Evolutionary conservation across 495 filamentous ascomycete genomes (phyloP).

Genomic region (Chlorociboria aeruginascens): DNA sequence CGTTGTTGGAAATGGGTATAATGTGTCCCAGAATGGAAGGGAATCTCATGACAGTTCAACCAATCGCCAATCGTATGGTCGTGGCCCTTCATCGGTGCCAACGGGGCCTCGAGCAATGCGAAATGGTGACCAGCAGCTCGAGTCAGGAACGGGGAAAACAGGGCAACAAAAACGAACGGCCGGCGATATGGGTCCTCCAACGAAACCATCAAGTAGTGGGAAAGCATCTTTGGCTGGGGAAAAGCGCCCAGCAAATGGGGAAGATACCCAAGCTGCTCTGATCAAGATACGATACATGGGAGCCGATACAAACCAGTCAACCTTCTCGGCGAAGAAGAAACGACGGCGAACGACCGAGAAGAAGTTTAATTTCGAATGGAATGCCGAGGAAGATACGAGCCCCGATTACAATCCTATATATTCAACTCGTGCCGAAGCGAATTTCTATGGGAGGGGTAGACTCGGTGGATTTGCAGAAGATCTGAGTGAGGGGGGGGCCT

Average conservation of each 20-base stretch:
- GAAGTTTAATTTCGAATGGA: conserved; percentile 99
- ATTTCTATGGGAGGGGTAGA: conserved; percentile 70
- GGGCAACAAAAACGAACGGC: conserved; percentile 18
- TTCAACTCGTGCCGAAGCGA: conserved; percentile 55
- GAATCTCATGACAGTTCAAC: neutral
- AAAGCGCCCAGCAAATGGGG: conserved; percentile 47
- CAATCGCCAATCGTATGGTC: conserved; percentile 7
- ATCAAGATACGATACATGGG: conserved; percentile 88
- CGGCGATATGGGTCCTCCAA: conserved; percentile 27
- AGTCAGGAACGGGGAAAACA: conserved; percentile 40
- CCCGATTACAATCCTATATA: conserved; percentile 85
- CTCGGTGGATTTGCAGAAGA: conserved; percentile 79
- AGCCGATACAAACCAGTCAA: conserved; percentile 73
- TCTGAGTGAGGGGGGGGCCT: conserved; percentile 51
- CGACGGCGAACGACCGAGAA: conserved; percentile 83
- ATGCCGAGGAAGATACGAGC: conserved; percentile 89
- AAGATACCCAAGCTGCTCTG: conserved; percentile 66
- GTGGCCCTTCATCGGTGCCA: conserved; percentile 34
- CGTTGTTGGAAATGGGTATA: conserved; percentile 5
- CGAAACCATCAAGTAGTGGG: conserved; percentile 20
- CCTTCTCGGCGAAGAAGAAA: conserved; percentile 95
- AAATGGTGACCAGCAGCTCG: conserved; percentile 35
- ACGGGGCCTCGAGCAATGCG: conserved; percentile 76
- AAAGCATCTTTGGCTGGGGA: conserved; percentile 27
- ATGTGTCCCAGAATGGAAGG: conserved; percentile 11